phyloP scores from a whole-genome alignment of 805 yeast genomes.

The Scheffersomyces amazonensis region DNA sequence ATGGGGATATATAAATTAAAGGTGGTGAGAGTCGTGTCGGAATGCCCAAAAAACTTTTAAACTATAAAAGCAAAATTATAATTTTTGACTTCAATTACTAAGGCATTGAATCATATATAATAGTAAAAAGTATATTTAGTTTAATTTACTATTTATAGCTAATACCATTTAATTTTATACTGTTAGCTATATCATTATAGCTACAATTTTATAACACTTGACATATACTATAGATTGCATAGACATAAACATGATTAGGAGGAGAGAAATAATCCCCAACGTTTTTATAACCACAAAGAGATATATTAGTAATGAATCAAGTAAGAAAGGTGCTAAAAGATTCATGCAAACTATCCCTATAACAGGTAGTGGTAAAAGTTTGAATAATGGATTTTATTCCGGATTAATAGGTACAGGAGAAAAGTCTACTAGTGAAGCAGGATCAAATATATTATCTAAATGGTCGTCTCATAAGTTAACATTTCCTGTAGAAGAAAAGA shows the following conservation, averaged over 20 bases:
- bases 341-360: constrained; percentile 35
- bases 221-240: too few species aligned
- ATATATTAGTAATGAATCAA: constrained; percentile 2
- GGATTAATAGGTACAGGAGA: constrained; percentile 19
- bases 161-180: too few species aligned
- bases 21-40: neutral
- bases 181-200: neutral
- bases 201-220: too few species aligned
- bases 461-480: constrained; percentile 32
- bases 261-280: neutral
- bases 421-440: constrained; percentile 8
- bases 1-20: neutral
- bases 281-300: neutral
- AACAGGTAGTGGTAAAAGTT: constrained; percentile 11
- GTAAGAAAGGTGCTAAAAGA: constrained; percentile 22
- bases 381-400: constrained; percentile 15
- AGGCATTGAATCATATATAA: too few species aligned
- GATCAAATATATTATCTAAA: constrained; percentile 14
- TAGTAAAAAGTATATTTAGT: too few species aligned
- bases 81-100: too few species aligned
- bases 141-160: too few species aligned
- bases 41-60: neutral
- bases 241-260: neutral
- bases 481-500: constrained; percentile 9
- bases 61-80: too few species aligned